Percentiles rank a stretch among this genome's conserved stretches.
Evolutionary conservation across 352 stramenopile species (phyloP).

Genomic region (Globisporangium ultimum): DNA sequence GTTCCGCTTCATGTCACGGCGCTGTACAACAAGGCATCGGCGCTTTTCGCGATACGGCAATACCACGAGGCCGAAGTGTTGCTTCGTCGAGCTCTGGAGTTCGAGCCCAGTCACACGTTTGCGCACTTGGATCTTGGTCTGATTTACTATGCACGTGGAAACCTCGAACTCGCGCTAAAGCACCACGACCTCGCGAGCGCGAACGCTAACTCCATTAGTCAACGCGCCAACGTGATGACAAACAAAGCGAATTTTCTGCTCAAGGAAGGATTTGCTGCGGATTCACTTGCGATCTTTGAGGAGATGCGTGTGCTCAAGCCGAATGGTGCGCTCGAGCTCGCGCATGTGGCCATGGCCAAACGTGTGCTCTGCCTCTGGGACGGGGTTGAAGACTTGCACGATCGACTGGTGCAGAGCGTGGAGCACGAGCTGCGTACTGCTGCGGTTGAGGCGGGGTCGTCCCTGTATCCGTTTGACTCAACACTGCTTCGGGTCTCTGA

Average conservation of each 20-base stretch:
- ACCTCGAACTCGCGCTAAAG: slow-evolving; percentile 33
- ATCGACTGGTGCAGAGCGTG: slow-evolving; percentile 30
- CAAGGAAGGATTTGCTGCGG: slow-evolving; percentile 28
- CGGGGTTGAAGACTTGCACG: slow-evolving; percentile 40
- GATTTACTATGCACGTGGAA: slow-evolving; percentile 19
- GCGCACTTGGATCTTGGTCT: slow-evolving; percentile 37
- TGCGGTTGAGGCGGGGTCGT: background rate
- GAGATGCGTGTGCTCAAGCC: slow-evolving; percentile 18
- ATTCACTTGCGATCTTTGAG: slow-evolving; percentile 43
- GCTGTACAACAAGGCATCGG: slow-evolving; percentile 74
- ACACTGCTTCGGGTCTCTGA: slow-evolving; percentile 59
- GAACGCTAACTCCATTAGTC: slow-evolving; percentile 1
- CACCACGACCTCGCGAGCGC: slow-evolving; percentile 45
- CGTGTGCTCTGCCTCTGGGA: slow-evolving; percentile 65
- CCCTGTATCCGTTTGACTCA: slow-evolving; percentile 70
- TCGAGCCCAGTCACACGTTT: slow-evolving; percentile 35
- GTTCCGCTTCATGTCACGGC: slow-evolving; percentile 35
- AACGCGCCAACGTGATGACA: slow-evolving; percentile 37
- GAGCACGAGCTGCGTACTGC: slow-evolving; percentile 15
- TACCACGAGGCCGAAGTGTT: slow-evolving; percentile 34
- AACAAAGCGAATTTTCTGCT: slow-evolving; percentile 80
- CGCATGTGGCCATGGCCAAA: slow-evolving; percentile 45
- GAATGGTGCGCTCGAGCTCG: slow-evolving; percentile 31
- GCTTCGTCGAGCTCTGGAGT: slow-evolving; percentile 31
- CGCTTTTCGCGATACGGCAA: slow-evolving; percentile 36